Base-by-base conservation (phyloP, 2,329 filamentous ascomycete species). In the Didymella sp. region DNA sequence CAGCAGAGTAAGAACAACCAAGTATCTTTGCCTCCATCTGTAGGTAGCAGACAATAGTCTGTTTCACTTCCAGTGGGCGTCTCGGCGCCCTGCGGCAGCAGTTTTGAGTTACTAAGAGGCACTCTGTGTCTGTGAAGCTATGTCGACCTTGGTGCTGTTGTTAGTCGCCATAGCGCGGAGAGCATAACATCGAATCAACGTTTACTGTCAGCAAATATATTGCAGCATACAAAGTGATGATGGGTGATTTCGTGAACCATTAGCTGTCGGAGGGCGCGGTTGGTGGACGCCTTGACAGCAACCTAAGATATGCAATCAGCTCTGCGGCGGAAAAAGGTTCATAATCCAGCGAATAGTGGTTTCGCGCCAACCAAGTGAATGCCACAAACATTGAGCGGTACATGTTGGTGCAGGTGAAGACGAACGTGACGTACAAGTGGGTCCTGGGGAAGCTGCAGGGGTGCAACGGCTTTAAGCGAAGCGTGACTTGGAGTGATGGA, bases 1-100 rank as follows among this genome's bases (percentile, higher is more conserved):
- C 81, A 82, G 2, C 66, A 58, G 13, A 71, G 56, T 8, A 72
- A 51, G 19, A 66, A 70, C 6, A 73, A 41, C 70, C 70, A 73
- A 8, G 70, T 70, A 56, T 72, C 63, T 41, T 68, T 73, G 8
- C 69, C 69, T 30, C 61, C 62, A 41, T 73, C 71, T 4, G 67
- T 71, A 4, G 70, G 70, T 27, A 70, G 68, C 21, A 73, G 56
- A 13, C 62, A 69, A 35, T 67, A 68, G 4, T 56, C 63, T 21
- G 46, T 37, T 17, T 59, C 43, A 76, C 78, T 12, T 21, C 58
- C 58, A 13, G 58, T 22, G n/a, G 47, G 47, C 2, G 54, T 42
- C 8, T 45, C 42, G 21, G 49, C 38, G 8, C 51, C 33, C 21
- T 57, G 57, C 15, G 60, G 63, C 13, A 63, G 48, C 30, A 60